phyloP scores from a whole-genome alignment of 2,329 filamentous ascomycete genomes.

The Cylindrodendrum hubeiense region DNA sequence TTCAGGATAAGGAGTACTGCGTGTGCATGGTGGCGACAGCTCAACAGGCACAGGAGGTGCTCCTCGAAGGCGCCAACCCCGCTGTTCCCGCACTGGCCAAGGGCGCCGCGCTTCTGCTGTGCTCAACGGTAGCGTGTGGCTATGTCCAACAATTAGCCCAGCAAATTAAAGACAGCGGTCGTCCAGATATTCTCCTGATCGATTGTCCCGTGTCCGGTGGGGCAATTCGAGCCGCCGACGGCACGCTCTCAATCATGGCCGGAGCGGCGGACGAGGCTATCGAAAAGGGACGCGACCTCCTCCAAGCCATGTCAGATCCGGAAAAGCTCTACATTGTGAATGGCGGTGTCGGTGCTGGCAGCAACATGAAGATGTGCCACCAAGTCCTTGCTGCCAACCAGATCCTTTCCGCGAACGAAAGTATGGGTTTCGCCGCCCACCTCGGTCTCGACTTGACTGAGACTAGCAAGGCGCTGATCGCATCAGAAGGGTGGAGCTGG shows the following conservation, averaged over 20 bases:
- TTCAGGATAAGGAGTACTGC: conserved; percentile 12
- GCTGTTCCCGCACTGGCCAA: conserved; percentile 21
- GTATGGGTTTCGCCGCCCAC: conserved; percentile 69
- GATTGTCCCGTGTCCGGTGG: conserved; percentile 47
- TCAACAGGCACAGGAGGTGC: conserved; percentile 27
- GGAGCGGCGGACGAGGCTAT: conserved; percentile 70
- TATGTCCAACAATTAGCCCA: conserved; percentile 21
- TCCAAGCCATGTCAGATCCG: conserved; percentile 73
- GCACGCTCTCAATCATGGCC: conserved; percentile 80
- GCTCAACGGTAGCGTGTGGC: conserved; percentile 26
- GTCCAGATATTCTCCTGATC: conserved; percentile 49
- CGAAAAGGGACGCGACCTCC: conserved; percentile 66
- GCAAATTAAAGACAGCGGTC: conserved; percentile 18
- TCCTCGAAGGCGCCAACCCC: conserved; percentile 21
- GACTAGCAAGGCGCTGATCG: conserved; percentile 58
- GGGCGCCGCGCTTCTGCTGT: conserved; percentile 22
- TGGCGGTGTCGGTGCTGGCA: conserved; percentile 72
- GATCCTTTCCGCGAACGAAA: conserved; percentile 71
- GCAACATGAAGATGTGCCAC: conserved; percentile 77
- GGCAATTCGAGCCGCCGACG: conserved; percentile 62
- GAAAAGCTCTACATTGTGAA: conserved; percentile 72
- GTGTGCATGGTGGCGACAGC: conserved; percentile 34
- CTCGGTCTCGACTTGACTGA: conserved; percentile 63
- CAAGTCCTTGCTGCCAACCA: conserved; percentile 75
- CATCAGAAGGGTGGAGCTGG: conserved; percentile 67